Evolutionary conservation across 1,139 yeast species (phyloP).

Genomic region (Kodamaea suecica): DNA sequence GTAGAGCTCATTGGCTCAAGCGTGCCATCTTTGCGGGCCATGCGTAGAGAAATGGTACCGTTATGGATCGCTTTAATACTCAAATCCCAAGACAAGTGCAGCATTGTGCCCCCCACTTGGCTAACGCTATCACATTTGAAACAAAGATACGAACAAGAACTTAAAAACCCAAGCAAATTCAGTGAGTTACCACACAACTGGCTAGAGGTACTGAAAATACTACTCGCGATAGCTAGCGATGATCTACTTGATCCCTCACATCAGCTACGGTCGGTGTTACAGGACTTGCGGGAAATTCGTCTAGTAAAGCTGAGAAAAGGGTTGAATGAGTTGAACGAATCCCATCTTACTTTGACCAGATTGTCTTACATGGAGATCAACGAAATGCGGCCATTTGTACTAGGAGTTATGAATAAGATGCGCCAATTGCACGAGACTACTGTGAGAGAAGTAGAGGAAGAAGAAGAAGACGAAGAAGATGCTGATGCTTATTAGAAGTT

Average conservation of each 20-base stretch:
- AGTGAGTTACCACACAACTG: slow-evolving; percentile 81
- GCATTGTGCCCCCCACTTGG: slow-evolving; percentile 88
- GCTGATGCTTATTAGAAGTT: no score
- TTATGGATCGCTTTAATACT: slow-evolving; percentile 84
- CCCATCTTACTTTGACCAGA: slow-evolving; percentile 80
- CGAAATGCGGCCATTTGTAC: slow-evolving; percentile 80
- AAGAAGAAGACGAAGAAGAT: slow-evolving; percentile 18
- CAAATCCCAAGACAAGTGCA: slow-evolving; percentile 82
- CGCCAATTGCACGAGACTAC: slow-evolving; percentile 48
- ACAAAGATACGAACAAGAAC: slow-evolving; percentile 66
- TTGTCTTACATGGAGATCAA: slow-evolving; percentile 81
- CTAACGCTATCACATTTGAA: slow-evolving; percentile 56
- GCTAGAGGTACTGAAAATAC: slow-evolving; percentile 73
- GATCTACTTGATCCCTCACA: slow-evolving; percentile 69
- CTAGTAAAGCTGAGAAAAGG: slow-evolving; percentile 81
- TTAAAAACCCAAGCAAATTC: slow-evolving; percentile 54
- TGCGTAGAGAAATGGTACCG: slow-evolving; percentile 71
- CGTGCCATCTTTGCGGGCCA: slow-evolving; percentile 58
- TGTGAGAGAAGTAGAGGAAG: slow-evolving; percentile 20
- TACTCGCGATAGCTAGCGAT: slow-evolving; percentile 67
- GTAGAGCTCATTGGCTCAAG: slow-evolving; percentile 59
- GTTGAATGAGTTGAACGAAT: slow-evolving; percentile 71
- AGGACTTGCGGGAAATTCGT: slow-evolving; percentile 82
- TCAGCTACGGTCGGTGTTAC: slow-evolving; percentile 63
- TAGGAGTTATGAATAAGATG: slow-evolving; percentile 75